Conservation (phyloP, 768 basidiomycete species). For the Pholiota molesta region DNA sequence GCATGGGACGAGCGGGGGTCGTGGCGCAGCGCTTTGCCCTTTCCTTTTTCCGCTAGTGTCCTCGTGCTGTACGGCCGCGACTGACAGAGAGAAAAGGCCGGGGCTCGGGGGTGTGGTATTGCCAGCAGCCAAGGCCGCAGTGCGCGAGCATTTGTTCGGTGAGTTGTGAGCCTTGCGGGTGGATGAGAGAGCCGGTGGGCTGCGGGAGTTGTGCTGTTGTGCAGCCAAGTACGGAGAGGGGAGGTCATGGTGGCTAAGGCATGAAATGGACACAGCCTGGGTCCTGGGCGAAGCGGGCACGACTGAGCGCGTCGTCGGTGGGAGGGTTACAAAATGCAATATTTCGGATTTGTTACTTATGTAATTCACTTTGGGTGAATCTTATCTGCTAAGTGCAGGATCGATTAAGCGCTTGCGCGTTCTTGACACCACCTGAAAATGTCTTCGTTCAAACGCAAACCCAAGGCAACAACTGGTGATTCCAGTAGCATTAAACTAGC, state of each 20-base stretch:
- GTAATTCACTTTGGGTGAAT: not conserved
- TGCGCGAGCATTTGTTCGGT: not conserved
- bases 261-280: not conserved
- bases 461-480: slow-evolving; percentile 26
- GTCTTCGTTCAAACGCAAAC: slow-evolving; percentile 83
- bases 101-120: not conserved
- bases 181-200: not conserved
- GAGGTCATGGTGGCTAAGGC: not conserved
- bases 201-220: not conserved
- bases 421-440: slow-evolving; percentile 33
- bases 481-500: not conserved
- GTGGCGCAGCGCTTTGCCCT: not conserved
- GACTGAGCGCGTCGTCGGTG: no score
- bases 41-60: not conserved
- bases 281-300: not conserved
- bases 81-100: not conserved
- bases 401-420: not conserved
- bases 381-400: slow-evolving; percentile 5
- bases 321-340: no score
- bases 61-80: not conserved
- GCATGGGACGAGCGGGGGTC: not conserved
- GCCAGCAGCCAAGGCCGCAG: not conserved
- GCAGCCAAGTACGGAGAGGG: not conserved
- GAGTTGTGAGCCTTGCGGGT: not conserved
- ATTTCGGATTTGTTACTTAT: not conserved